Evolutionary conservation across 2,329 filamentous ascomycete genomes (phyloP), one percentile per base, ranked within the genome.

Genomic region (Colletotrichum sp.): DNA sequence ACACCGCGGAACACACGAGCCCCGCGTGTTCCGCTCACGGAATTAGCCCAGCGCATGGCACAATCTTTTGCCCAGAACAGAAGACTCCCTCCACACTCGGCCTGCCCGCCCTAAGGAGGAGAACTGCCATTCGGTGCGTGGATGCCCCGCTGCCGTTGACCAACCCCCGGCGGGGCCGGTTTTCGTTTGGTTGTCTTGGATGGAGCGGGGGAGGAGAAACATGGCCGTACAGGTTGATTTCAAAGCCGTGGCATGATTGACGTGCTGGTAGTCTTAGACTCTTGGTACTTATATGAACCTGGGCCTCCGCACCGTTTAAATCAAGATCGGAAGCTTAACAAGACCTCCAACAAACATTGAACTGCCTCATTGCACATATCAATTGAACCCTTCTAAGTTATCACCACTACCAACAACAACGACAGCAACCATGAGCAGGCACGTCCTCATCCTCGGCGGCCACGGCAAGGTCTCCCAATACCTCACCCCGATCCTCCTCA

Each of bases 381-480:
- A 52, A 52, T 52, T 13, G 43, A 43, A 5, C 1, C 1, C 6
- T 8, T 16, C 6, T 32, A 5, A 70, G 0, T 5, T 3, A 65
- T 6, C 30, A 58, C 38, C 34, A 36, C 1, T 34, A 34, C 3
- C 36, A 36, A 2, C 26, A 32, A 6, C 30, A 21, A 36, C 34
- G 6, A 36, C n/a, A 32, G 36, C 10, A 65, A 80, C 67, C 77
- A 80, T 83, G 77, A 79, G 78, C 78, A 87, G 83, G 34, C 88
- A 91, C 81, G 91, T 96, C 75, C 92, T 96, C 76, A 85, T 97
- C 78, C 91, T 97, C 77, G 95, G 95, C 80, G 95, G 95, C 80
- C 94, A 96, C 86, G 95, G 95, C 85, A 95, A 96, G 83, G 85
- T 97, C 75, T 91, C 94, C 78, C 91, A 94, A 74, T 86, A 93